Conservation (phyloP, 768 basidiomycete species). For the Mycena epipterygia region DNA sequence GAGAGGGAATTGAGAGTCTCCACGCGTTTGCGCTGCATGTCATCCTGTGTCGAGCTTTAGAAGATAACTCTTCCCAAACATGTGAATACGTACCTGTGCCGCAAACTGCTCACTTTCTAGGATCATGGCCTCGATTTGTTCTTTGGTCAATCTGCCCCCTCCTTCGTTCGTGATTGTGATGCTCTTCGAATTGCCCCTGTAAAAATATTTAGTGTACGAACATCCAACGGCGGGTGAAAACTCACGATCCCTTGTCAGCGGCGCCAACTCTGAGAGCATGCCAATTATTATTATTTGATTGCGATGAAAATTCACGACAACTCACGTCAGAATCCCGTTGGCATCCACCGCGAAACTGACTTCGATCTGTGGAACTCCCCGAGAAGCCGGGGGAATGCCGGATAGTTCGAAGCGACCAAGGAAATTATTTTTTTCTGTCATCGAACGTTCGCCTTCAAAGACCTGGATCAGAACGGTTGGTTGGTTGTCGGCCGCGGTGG, state of each 20-base stretch:
- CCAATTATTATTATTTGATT: constrained; percentile 33
- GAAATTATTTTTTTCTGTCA: constrained; percentile 92
- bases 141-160: constrained; percentile 67
- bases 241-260: constrained; percentile 77
- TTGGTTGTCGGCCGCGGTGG: constrained; percentile 92
- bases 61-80: constrained; percentile 64
- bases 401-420: constrained; percentile 94
- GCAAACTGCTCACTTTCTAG: constrained; percentile 63
- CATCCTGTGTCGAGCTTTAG: constrained; percentile 42
- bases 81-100: constrained; percentile 59
- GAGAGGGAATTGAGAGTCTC: constrained; percentile 74
- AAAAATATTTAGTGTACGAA: constrained; percentile 4
- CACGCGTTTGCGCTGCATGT: constrained; percentile 67
- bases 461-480: constrained; percentile 91
- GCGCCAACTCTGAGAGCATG: constrained; percentile 69
- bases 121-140: constrained; percentile 71
- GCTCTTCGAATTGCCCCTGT: constrained; percentile 81
- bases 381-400: constrained; percentile 89
- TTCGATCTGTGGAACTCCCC: constrained; percentile 92
- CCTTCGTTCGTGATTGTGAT: constrained; percentile 83
- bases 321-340: constrained; percentile 84
- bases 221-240: constrained; percentile 20
- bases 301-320: constrained; percentile 66
- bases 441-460: constrained; percentile 89
- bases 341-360: constrained; percentile 93